phyloP scores from a whole-genome alignment of 78 protist genomes.

The Dictyostelium discoideum region DNA sequence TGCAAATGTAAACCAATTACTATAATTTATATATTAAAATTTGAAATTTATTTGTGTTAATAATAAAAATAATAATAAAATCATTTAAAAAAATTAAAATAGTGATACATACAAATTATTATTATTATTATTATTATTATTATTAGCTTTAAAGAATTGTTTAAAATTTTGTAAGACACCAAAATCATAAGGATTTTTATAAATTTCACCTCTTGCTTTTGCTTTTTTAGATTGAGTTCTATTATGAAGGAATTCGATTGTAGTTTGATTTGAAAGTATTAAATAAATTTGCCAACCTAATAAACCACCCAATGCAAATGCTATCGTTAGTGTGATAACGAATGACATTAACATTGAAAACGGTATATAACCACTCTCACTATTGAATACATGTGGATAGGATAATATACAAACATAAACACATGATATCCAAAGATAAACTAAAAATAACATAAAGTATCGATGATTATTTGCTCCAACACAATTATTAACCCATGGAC shows the following conservation, averaged over 20 bases:
- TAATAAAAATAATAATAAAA: not conserved
- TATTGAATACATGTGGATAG: slow-evolving; percentile 31
- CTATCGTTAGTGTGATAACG: slow-evolving; percentile 46
- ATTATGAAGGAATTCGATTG: slow-evolving; percentile 79
- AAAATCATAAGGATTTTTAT: slow-evolving; percentile 56
- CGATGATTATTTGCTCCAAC: slow-evolving; percentile 86
- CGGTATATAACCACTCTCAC: slow-evolving; percentile 8
- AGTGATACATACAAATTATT: not conserved
- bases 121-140: not conserved
- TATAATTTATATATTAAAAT: not conserved
- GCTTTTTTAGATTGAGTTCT: slow-evolving; percentile 43
- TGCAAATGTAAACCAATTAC: slow-evolving; percentile 6
- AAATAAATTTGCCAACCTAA: slow-evolving; percentile 81
- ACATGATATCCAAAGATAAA: slow-evolving; percentile 78
- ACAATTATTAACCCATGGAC: slow-evolving; percentile 83
- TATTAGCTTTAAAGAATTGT: slow-evolving; percentile 56
- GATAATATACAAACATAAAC: slow-evolving; percentile 52
- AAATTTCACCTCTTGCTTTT: slow-evolving; percentile 39
- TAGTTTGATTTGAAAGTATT: slow-evolving; percentile 72
- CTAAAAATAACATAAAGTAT: slow-evolving; percentile 82
- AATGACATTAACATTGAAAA: slow-evolving; percentile 53
- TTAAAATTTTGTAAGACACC: slow-evolving; percentile 41
- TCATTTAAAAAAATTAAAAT: not conserved
- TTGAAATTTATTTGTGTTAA: not conserved
- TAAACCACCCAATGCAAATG: slow-evolving; percentile 54